These are phyloP conservation scores for Mortierella sp. DNA, from an alignment of 371 early-diverging fungal species.

Conservation along the genomic window DNA sequence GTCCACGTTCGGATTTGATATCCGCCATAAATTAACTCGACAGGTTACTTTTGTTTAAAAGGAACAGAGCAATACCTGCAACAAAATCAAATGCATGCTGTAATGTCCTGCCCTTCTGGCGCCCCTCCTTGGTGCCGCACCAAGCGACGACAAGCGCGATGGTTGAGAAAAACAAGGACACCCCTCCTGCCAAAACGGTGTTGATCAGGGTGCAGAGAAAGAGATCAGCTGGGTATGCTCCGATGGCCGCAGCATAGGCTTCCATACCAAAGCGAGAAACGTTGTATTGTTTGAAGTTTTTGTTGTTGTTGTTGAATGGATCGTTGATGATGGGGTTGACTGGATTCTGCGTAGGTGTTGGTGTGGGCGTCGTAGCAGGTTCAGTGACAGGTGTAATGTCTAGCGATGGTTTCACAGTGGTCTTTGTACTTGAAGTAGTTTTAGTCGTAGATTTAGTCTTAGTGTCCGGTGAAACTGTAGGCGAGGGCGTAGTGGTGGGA, in stretches of 20 bases:
- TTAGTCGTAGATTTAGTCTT: neutral
- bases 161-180: constrained; percentile 55
- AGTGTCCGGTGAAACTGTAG: neutral
- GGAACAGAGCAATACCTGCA: constrained; percentile 23
- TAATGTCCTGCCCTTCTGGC: constrained; percentile 46
- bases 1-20: neutral
- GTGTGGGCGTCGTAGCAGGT: neutral
- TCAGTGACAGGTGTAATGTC: neutral
- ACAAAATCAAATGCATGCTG: constrained; percentile 52
- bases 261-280: constrained; percentile 61
- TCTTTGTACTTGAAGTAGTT: neutral
- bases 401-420: neutral
- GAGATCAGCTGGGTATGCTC: constrained; percentile 59
- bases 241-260: constrained; percentile 62
- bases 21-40: neutral
- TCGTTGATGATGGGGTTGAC: constrained; percentile 34
- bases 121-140: constrained; percentile 33
- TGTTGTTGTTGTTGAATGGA: constrained; percentile 30
- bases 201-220: constrained; percentile 60
- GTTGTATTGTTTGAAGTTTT: constrained; percentile 24
- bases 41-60: neutral
- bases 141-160: constrained; percentile 39
- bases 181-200: constrained; percentile 38
- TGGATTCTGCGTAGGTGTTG: constrained; percentile 6
- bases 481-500: neutral